Percentiles rank a stretch among this genome's conserved stretches.
These are phyloP conservation scores for Nothophaeocryptopus gaeumannii DNA, from an alignment of 2,329 filamentous ascomycete species.

Conservation along the genomic window DNA sequence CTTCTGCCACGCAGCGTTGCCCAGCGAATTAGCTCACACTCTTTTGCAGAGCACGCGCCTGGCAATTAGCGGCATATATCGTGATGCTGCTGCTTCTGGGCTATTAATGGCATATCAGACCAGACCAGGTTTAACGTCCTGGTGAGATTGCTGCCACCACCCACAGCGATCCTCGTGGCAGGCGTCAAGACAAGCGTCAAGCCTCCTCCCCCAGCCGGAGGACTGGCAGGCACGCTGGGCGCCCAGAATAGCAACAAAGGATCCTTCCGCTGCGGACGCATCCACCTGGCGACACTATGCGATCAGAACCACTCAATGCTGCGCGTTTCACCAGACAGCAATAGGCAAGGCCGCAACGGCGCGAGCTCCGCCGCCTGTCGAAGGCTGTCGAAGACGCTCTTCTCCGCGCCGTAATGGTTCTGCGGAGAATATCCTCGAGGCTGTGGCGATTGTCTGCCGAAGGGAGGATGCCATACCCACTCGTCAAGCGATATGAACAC, in stretches of 20 bases:
- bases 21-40: background rate
- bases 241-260: constrained; percentile 17
- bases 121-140: background rate
- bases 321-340: constrained; percentile 11
- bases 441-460: background rate
- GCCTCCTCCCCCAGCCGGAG: constrained; percentile 3
- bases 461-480: background rate
- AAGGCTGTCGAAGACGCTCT: background rate
- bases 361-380: background rate
- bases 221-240: background rate
- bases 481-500: background rate
- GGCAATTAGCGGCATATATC: constrained; percentile 5
- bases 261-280: constrained; percentile 10
- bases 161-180: background rate
- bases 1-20: background rate
- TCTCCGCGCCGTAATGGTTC: background rate
- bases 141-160: background rate
- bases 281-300: constrained; percentile 6
- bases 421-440: background rate
- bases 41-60: background rate
- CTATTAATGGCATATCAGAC: constrained; percentile 13
- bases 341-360: constrained; percentile 9
- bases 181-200: constrained; percentile 5
- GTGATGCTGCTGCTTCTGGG: background rate
- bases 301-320: constrained; percentile 19